Conservation (phyloP, 768 basidiomycete species). For the Hypsizygus marmoreus region DNA sequence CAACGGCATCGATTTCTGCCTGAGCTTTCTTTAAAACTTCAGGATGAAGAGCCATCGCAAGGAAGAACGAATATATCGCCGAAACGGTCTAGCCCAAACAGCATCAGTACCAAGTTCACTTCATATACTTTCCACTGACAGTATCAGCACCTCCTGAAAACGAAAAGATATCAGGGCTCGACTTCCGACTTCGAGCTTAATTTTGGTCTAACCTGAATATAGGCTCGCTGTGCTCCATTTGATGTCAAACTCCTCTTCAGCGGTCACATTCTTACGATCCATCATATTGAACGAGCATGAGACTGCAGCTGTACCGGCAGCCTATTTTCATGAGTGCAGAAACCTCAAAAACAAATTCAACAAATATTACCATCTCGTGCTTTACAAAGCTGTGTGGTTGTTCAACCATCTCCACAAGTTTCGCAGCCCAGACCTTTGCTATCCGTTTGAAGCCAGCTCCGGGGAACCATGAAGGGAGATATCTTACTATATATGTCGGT, state of each 20-base stretch:
- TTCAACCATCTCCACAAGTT: conserved; percentile 47
- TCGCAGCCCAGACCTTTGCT: conserved; percentile 45
- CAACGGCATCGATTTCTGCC: conserved; percentile 58
- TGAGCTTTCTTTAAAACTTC: conserved; percentile 61
- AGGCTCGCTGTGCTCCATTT: conserved; percentile 63
- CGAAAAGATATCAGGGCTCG: conserved; percentile 8
- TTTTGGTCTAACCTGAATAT: conserved; percentile 42
- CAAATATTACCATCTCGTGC: conserved; percentile 46
- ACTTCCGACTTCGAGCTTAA: neutral
- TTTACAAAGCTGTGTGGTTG: conserved; percentile 47
- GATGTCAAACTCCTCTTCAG: conserved; percentile 58
- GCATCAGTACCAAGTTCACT: conserved; percentile 1
- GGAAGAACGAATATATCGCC: conserved; percentile 59
- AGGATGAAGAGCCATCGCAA: conserved; percentile 61
- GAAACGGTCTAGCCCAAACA: conserved; percentile 54
- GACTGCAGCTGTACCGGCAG: conserved; percentile 49
- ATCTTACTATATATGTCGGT: conserved; percentile 34
- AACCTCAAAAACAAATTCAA: no score
- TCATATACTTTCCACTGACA: conserved; percentile 34
- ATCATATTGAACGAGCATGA: conserved; percentile 62
- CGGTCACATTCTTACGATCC: conserved; percentile 46
- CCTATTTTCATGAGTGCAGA: no score
- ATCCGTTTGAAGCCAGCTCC: conserved; percentile 53
- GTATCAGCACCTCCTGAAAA: conserved; percentile 57
- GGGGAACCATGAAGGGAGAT: conserved; percentile 59